Conservation (phyloP, 73 alveolate genomes). For the Durusdinium trenchii region DNA sequence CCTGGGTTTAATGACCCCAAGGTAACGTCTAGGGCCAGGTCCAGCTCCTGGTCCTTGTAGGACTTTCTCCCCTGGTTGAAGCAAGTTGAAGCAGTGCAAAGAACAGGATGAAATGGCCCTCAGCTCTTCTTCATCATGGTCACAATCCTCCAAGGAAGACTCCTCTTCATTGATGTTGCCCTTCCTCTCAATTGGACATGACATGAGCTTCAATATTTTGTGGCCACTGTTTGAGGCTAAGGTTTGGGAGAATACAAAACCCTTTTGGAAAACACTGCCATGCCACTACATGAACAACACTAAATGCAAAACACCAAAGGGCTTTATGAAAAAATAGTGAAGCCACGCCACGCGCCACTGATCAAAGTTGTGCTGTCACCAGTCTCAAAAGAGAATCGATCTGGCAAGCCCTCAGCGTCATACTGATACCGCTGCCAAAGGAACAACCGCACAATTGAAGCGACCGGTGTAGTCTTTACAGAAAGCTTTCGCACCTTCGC, state of each 20-base stretch:
- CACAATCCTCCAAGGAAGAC: too few species aligned
- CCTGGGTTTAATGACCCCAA: not conserved
- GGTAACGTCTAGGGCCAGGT: not conserved
- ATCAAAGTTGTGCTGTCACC: too few species aligned
- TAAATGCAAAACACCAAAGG: too few species aligned
- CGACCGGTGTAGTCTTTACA: not conserved
- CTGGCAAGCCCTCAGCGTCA: constrained; percentile 36
- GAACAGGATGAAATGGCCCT: not conserved
- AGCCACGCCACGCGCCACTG: too few species aligned
- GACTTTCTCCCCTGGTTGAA: not conserved
- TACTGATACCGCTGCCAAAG: constrained; percentile 3
- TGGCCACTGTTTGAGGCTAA: too few species aligned
- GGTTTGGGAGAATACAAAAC: too few species aligned
- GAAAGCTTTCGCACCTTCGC: not conserved
- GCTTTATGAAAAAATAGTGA: too few species aligned
- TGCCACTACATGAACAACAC: too few species aligned
- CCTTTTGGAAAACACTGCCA: too few species aligned
- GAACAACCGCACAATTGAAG: not conserved
- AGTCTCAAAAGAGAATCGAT: not conserved
- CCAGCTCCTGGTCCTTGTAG: not conserved
- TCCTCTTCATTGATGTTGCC: too few species aligned
- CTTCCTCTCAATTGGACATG: too few species aligned
- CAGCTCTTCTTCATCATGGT: not conserved
- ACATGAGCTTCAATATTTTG: too few species aligned
- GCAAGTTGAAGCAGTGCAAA: not conserved